These are phyloP conservation scores for Ogataea neopini DNA, from an alignment of 805 yeast genomes.

Conservation along the genomic window DNA sequence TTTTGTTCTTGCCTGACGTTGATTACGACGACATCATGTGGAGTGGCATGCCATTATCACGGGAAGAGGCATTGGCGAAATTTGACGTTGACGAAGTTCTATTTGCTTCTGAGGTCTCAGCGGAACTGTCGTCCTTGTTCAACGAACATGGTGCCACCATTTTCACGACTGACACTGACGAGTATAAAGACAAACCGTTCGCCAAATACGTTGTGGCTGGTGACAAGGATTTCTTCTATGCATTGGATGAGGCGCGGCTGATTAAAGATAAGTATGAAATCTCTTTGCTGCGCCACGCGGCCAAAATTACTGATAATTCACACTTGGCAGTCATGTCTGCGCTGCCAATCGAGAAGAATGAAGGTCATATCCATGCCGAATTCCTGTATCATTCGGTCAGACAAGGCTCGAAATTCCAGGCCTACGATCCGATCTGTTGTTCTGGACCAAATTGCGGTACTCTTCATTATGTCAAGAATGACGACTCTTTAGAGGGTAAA, in stretches of 20 bases:
- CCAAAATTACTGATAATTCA: conserved; percentile 81
- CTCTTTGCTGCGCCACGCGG: conserved; percentile 73
- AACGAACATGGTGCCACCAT: conserved; percentile 30
- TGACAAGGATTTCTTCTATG: conserved; percentile 57
- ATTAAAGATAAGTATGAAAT: conserved; percentile 85
- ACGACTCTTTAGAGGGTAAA: conserved; percentile 57
- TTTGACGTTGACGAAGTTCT: conserved; percentile 84
- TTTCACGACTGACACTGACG: conserved; percentile 58
- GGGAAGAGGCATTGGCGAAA: conserved; percentile 60
- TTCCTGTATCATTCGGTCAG: conserved; percentile 90
- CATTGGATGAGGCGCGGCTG: conserved; percentile 84
- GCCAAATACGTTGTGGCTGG: conserved; percentile 41
- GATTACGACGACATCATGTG: conserved; percentile 93
- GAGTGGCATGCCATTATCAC: conserved; percentile 83
- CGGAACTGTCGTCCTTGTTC: conserved; percentile 34
- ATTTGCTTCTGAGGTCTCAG: conserved; percentile 53
- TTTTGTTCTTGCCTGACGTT: conserved; percentile 77
- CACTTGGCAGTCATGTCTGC: conserved; percentile 94
- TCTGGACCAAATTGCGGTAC: conserved; percentile 91
- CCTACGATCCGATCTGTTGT: conserved; percentile 96
- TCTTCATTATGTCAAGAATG: conserved; percentile 84
- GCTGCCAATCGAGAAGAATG: conserved; percentile 80
- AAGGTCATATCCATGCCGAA: conserved; percentile 94
- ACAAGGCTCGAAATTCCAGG: conserved; percentile 86
- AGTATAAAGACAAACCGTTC: conserved; percentile 40